Conservation (phyloP, 129 eudicot species). For the Saussurea involucrata region DNA sequence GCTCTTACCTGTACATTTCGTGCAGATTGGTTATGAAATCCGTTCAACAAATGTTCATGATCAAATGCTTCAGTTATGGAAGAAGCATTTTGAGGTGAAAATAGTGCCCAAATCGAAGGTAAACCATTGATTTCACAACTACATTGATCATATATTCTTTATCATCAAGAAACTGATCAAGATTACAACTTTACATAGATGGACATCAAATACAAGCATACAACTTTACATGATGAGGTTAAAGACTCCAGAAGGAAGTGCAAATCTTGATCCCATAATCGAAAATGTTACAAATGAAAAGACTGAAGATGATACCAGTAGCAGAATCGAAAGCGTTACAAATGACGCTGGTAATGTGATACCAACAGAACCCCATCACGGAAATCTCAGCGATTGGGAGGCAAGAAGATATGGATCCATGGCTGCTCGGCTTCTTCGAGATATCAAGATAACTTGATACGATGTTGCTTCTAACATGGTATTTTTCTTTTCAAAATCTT, state of each 20-base stretch:
- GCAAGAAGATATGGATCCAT: constrained; percentile 87
- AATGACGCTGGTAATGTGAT: no score
- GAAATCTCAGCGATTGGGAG: no score
- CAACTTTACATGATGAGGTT: constrained; percentile 76
- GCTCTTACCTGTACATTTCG: background rate
- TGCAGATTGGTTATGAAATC: constrained; percentile 90
- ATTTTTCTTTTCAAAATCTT: no score
- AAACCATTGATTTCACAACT: background rate
- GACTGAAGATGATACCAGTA: no score
- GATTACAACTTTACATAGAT: constrained; percentile 49
- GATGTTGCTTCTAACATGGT: constrained; percentile 2
- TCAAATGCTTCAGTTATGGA: no score
- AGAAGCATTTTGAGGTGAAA: constrained; percentile 72
- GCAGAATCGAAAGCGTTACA: no score
- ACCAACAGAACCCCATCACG: no score
- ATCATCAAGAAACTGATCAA: constrained; percentile 11
- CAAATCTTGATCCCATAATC: constrained; percentile 12
- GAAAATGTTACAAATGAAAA: no score
- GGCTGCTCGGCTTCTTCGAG: constrained; percentile 96
- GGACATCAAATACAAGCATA: constrained; percentile 83
- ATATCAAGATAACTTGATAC: constrained; percentile 54
- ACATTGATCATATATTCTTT: background rate
- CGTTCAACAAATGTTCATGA: constrained; percentile 98
- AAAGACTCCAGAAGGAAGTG: constrained; percentile 46
- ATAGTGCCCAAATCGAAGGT: constrained; percentile 82